These are phyloP conservation scores for Colletotrichum aenigma DNA, from an alignment of 2,329 filamentous ascomycete species.

Conservation along the genomic window DNA sequence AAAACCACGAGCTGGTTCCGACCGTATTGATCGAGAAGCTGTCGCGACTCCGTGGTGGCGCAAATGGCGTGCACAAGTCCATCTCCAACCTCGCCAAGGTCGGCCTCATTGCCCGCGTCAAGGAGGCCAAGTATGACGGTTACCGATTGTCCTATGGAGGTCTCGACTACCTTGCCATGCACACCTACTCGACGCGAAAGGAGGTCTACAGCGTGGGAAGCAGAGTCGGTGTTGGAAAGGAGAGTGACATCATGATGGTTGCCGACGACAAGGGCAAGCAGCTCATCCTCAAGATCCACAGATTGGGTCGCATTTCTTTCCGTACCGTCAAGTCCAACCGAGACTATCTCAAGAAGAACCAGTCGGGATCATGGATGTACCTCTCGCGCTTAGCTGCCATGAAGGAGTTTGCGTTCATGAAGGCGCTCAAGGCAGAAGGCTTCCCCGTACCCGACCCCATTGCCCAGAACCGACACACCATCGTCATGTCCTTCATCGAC, in stretches of 20 bases:
- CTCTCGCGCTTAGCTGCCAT: constrained; percentile 90
- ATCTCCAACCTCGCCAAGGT: constrained; percentile 93
- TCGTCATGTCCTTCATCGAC: constrained; percentile 94
- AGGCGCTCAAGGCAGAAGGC: constrained; percentile 78
- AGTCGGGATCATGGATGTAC: constrained; percentile 94
- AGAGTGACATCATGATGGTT: constrained; percentile 95
- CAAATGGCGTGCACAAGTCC: constrained; percentile 79
- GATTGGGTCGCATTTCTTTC: constrained; percentile 94
- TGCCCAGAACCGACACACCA: constrained; percentile 89
- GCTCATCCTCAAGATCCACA: constrained; percentile 91
- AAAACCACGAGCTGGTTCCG: constrained; percentile 96
- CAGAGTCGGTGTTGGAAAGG: constrained; percentile 95
- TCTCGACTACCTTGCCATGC: constrained; percentile 94
- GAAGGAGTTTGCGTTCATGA: constrained; percentile 96
- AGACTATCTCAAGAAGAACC: constrained; percentile 87
- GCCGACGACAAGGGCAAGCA: constrained; percentile 80
- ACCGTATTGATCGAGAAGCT: constrained; percentile 87
- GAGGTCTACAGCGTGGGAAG: constrained; percentile 91
- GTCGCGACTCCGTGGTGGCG: constrained; percentile 78
- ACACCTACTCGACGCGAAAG: constrained; percentile 81
- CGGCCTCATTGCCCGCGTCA: constrained; percentile 87
- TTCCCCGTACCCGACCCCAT: constrained; percentile 91
- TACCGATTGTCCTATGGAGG: constrained; percentile 97
- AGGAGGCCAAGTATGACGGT: constrained; percentile 96
- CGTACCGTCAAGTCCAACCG: constrained; percentile 94